Conservation (phyloP, 805 yeast species). For the Teunomyces barrocoloradensis region DNA sequence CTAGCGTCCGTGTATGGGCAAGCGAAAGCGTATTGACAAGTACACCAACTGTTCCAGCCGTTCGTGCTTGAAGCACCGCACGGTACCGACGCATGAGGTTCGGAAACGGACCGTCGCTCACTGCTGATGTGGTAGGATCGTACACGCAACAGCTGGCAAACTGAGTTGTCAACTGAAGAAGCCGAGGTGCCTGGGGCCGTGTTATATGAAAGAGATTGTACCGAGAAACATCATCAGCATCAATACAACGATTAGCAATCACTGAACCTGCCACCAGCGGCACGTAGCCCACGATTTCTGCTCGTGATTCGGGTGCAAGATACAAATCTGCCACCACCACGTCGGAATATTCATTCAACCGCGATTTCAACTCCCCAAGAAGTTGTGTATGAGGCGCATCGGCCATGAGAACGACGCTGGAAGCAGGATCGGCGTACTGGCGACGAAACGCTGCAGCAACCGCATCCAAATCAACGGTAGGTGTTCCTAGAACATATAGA, state of each 20-base stretch:
- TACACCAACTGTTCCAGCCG: conserved; percentile 90
- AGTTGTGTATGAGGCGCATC: conserved; percentile 63
- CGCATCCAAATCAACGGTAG: conserved; percentile 45
- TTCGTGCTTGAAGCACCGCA: conserved; percentile 82
- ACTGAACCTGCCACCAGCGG: conserved; percentile 12
- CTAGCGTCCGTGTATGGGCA: conserved; percentile 64
- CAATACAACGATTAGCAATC: conserved; percentile 19
- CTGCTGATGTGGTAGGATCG: conserved; percentile 37
- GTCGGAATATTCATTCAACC: conserved; percentile 31
- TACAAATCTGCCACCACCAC: conserved; percentile 33
- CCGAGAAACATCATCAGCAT: conserved; percentile 18
- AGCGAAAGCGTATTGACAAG: conserved; percentile 87
- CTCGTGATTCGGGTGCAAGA: conserved; percentile 23
- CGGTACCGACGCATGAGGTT: conserved; percentile 81
- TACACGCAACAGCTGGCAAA: conserved; percentile 54
- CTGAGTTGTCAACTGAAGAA: conserved; percentile 70
- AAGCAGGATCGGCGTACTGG: conserved; percentile 31
- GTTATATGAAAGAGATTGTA: conserved; percentile 69
- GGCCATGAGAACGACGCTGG: conserved; percentile 64
- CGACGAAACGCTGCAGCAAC: conserved; percentile 41
- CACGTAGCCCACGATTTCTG: conserved; percentile 43
- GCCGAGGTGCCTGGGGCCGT: conserved; percentile 72
- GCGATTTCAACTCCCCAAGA: conserved; percentile 37
- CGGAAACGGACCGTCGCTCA: conserved; percentile 64
- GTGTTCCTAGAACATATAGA: conserved; percentile 75